A percentile compares a stretch with the other conserved stretches of the same genome.
phyloP scores from a whole-genome alignment of 23 red algal species.

The Gracilaria vermiculophylla region DNA sequence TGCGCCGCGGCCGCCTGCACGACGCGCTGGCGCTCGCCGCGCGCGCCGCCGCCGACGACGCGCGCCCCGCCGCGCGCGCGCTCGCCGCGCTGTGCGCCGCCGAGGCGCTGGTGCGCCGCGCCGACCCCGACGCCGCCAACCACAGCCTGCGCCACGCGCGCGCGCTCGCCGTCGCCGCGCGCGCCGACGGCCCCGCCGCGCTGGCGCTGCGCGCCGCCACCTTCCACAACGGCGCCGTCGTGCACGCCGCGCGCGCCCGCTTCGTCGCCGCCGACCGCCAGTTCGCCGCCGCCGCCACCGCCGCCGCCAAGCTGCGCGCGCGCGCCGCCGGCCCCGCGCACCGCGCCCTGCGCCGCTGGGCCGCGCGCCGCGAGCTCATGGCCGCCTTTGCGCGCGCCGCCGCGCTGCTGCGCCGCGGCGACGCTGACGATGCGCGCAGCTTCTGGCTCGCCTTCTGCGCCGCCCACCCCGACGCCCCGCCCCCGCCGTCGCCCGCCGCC shows the following conservation, averaged over 20 bases:
- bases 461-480: neutral
- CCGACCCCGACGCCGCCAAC: neutral
- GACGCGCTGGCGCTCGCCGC: no score
- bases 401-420: neutral
- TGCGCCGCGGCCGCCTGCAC: no score
- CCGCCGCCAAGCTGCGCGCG: neutral
- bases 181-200: neutral
- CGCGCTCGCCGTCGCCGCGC: neutral
- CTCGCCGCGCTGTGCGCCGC: no score
- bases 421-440: neutral
- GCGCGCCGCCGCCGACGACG: no score
- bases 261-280: neutral
- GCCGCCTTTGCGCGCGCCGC: neutral
- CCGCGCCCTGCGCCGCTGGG: neutral
- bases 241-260: neutral
- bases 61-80: no score
- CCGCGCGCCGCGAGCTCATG: neutral
- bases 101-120: neutral
- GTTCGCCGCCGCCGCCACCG: neutral
- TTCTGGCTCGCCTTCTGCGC: conserved; percentile 5
- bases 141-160: no score
- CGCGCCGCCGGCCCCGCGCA: no score
- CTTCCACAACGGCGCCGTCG: neutral
- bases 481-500: neutral
- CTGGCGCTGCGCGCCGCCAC: neutral